Evolutionary conservation across 169 alveolate genomes (phyloP), one percentile per base, ranked within the genome.

Genomic region (Eimeria acervulina): DNA sequence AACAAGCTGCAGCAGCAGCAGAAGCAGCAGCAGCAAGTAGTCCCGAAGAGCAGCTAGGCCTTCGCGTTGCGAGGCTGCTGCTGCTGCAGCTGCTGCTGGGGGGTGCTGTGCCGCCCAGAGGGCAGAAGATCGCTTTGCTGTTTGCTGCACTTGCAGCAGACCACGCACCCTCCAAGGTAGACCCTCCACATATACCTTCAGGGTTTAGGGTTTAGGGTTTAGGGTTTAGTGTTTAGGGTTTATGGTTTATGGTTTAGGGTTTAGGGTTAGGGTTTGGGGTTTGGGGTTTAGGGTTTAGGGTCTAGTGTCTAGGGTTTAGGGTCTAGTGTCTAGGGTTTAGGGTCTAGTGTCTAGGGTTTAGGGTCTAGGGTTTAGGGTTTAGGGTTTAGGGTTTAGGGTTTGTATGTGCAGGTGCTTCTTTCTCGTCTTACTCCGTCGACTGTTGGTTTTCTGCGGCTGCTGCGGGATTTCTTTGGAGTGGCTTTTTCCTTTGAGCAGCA

Each of bases 81-180:
- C 95, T 97, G 38, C 88, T 88, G 81, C 97, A 97, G 93, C 92
- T 96, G 33, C 94, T 47, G 68, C 94, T 90, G 3, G 96, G 96
- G 15, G 97, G 98, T 26, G 91, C 70, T 36, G 97, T 96, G 68
- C 97, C 96, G 68, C 85, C 97, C 6, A 40, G 90, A 26, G 97
- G 92, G 80, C 98, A 97, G 85, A 78, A 95, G 44, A 78, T 96
- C 74, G 95, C 98, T 4, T 68, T 97, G 40, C 78, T 95, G 66
- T 97, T 97, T 84, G 96, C 96, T 95, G 96, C 98, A 7, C 94
- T 96, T 33, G 97, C 97, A 12, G 96, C 95, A 12, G 98, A 97
- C 31, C 85, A 96, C 26, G 85, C 74, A 63, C 85, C 72, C 12
- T 93, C 96, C 78, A 74, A 96, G 95, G 97, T 97, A 47, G 55